These are phyloP conservation scores for Lepidium didymum DNA, from an alignment of 345 rosid species.

Conservation along the genomic window DNA sequence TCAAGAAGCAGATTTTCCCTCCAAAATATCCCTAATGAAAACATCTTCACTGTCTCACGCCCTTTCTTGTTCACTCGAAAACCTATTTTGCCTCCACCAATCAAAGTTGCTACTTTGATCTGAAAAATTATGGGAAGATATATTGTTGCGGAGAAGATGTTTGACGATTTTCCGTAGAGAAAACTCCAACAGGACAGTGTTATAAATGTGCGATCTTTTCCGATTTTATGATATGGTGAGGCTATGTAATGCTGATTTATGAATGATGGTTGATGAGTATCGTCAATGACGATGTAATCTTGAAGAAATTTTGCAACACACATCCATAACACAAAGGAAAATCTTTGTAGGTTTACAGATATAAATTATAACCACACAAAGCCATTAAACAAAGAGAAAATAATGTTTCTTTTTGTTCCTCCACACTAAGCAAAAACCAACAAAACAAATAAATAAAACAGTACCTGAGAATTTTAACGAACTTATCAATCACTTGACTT, in stretches of 20 bases:
- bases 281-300: not conserved
- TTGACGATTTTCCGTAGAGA: conserved; percentile 39
- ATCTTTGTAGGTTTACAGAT: conserved; percentile 31
- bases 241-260: conserved; percentile 37
- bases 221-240: not conserved
- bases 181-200: conserved; percentile 34
- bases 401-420: not conserved
- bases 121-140: conserved; percentile 22
- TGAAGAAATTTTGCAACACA: conserved; percentile 4
- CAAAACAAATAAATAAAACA: not conserved
- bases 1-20: not conserved
- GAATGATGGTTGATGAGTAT: not conserved
- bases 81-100: conserved; percentile 16
- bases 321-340: conserved; percentile 28
- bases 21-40: not conserved
- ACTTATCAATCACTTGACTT: conserved; percentile 34
- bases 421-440: conserved; percentile 15
- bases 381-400: conserved; percentile 15
- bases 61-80: conserved; percentile 20
- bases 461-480: not conserved
- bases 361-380: conserved; percentile 22
- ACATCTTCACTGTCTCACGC: not conserved
- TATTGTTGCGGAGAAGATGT: conserved; percentile 30
- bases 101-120: conserved; percentile 24
- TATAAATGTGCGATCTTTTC: too few relatives aligned